These are phyloP conservation scores for Gynochthodes officinalis DNA, from an alignment of 257 asterid species.

Conservation along the genomic window DNA sequence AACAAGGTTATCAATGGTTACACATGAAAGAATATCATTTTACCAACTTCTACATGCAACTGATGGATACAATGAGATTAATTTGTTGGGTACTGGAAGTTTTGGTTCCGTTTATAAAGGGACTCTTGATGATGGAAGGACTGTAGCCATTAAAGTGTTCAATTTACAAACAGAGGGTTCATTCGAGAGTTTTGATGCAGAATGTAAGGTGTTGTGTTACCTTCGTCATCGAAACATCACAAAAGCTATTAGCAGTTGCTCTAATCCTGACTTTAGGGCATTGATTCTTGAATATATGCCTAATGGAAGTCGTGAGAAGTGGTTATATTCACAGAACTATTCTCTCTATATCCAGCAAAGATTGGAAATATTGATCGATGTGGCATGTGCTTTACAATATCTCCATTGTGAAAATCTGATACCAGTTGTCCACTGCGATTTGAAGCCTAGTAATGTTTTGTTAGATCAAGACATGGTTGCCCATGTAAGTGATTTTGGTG, in stretches of 20 bases:
- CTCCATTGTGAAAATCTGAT: not conserved
- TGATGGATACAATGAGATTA: not conserved
- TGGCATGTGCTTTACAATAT: slow-evolving; percentile 6
- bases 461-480: not conserved
- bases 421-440: not conserved
- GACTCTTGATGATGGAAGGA: not conserved
- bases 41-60: not conserved
- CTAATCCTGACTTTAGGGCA: slow-evolving; percentile 5
- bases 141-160: not conserved
- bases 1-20: not conserved
- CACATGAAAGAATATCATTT: not conserved
- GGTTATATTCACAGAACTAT: slow-evolving; percentile 2
- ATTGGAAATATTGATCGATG: not conserved
- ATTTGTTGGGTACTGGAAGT: not conserved
- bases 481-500: slow-evolving; percentile 9
- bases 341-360: not conserved
- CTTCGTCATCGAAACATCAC: not conserved
- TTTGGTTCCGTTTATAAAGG: not conserved
- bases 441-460: not conserved
- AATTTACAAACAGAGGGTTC: not conserved
- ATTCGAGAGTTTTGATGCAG: slow-evolving; percentile 3
- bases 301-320: not conserved
- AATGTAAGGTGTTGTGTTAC: not conserved
- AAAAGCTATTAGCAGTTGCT: not conserved
- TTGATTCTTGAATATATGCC: not conserved